Conservation (phyloP, 2,329 filamentous ascomycete species). For the Scedosporium apiospermum region DNA sequence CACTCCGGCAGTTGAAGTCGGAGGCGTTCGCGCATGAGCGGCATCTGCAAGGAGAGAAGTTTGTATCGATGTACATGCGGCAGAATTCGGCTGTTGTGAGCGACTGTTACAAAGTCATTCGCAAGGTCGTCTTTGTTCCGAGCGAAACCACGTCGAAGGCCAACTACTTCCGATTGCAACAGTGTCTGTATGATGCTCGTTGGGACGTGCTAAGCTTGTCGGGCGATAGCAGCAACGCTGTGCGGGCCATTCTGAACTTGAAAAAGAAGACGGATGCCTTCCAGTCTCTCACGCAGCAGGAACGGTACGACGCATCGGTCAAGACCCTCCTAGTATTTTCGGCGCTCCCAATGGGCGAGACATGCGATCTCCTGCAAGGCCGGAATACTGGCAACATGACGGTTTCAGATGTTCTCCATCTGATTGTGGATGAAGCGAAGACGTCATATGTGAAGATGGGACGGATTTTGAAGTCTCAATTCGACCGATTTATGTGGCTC, state of each 20-base stretch:
- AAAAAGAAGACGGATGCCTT: neutral
- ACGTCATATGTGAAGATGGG: constrained; percentile 2
- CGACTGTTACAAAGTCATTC: constrained; percentile 11
- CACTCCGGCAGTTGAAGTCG: constrained; percentile 23
- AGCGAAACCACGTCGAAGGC: constrained; percentile 15
- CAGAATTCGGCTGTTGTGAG: constrained; percentile 20
- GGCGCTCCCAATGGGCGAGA: neutral
- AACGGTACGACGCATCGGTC: neutral
- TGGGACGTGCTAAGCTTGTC: constrained; percentile 11
- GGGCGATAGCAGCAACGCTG: neutral
- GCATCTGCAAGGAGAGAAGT: constrained; percentile 21
- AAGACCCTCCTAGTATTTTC: neutral
- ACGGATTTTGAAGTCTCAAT: constrained; percentile 10
- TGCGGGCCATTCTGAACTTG: neutral
- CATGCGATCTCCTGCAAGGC: neutral
- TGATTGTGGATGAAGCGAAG: neutral
- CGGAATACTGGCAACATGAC: neutral
- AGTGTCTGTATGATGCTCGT: constrained; percentile 17
- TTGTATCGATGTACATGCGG: constrained; percentile 20
- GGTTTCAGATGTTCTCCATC: neutral
- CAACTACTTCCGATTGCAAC: constrained; percentile 19
- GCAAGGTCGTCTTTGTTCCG: constrained; percentile 17
- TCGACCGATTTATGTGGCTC: constrained; percentile 14
- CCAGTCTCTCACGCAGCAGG: neutral
- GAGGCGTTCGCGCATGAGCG: constrained; percentile 23